These are phyloP conservation scores for Thermomucor indicae-seudaticae DNA, from an alignment of 371 early-diverging fungal genomes.

Conservation along the genomic window DNA sequence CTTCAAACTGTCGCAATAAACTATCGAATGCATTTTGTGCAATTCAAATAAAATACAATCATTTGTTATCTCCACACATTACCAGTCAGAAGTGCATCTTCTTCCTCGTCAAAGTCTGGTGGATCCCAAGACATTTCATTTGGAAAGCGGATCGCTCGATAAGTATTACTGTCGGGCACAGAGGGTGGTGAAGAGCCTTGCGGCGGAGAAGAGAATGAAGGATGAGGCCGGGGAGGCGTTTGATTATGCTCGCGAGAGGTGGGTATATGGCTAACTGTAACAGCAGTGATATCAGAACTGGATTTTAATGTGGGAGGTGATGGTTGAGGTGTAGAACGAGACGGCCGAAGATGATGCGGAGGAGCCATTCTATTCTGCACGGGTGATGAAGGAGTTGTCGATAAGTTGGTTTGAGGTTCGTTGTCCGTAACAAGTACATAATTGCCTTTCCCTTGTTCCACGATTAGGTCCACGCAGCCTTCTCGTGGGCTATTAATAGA, in stretches of 20 bases:
- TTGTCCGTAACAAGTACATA: slow-evolving; percentile 26
- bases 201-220: not conserved
- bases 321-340: slow-evolving; percentile 1
- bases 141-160: not conserved
- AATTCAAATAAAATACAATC: not conserved
- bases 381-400: not conserved
- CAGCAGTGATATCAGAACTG: not conserved
- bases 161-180: not conserved
- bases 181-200: not conserved
- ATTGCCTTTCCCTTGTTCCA: slow-evolving; percentile 43
- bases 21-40: not conserved
- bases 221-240: not conserved
- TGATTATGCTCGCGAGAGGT: not conserved
- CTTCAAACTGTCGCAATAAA: not conserved
- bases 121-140: not conserved
- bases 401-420: not conserved
- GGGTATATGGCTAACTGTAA: not conserved
- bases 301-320: not conserved
- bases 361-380: too few relatives aligned
- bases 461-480: slow-evolving; percentile 46
- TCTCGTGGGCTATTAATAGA: slow-evolving; percentile 19
- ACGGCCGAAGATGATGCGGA: not conserved
- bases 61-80: slow-evolving; percentile 16
- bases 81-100: slow-evolving; percentile 13
- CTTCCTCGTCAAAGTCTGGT: slow-evolving; percentile 7